A percentile compares a stretch with the other conserved stretches of the same genome.
Conservation (phyloP, 257 asterid genomes). For the Lycium ferocissimum region DNA sequence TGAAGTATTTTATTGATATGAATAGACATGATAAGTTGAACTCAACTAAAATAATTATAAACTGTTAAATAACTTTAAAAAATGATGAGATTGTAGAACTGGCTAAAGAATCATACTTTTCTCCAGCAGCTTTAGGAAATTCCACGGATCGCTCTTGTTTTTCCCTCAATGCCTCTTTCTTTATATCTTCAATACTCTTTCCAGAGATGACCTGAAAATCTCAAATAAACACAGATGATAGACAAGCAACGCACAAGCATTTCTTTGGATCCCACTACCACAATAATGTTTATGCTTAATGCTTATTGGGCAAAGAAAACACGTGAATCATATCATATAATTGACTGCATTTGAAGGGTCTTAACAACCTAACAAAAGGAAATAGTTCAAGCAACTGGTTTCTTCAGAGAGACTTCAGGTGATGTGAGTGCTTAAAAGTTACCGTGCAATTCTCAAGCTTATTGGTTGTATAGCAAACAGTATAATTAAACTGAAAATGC, state of each 20-base stretch:
- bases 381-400: background rate
- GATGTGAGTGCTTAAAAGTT: background rate
- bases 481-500: background rate
- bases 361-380: background rate
- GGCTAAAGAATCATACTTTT: slow-evolving; percentile 40
- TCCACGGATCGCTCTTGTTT: slow-evolving; percentile 50
- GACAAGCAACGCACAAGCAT: background rate
- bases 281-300: background rate
- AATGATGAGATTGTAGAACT: slow-evolving; percentile 37
- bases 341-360: background rate
- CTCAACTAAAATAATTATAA: background rate
- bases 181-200: slow-evolving; percentile 71
- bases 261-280: background rate
- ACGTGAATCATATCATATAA: slow-evolving; percentile 18
- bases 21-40: background rate
- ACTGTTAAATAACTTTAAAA: slow-evolving; percentile 30
- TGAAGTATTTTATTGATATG: background rate
- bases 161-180: slow-evolving; percentile 55
- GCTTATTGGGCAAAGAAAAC: background rate
- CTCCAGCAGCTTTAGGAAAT: slow-evolving; percentile 43
- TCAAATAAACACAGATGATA: slow-evolving; percentile 17
- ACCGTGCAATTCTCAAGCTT: background rate
- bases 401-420: slow-evolving; percentile 3
- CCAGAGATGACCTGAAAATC: slow-evolving; percentile 61
- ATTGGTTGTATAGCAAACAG: background rate